Base-by-base conservation (phyloP, 768 basidiomycete species). In the Punctularia strigosozonata region DNA sequence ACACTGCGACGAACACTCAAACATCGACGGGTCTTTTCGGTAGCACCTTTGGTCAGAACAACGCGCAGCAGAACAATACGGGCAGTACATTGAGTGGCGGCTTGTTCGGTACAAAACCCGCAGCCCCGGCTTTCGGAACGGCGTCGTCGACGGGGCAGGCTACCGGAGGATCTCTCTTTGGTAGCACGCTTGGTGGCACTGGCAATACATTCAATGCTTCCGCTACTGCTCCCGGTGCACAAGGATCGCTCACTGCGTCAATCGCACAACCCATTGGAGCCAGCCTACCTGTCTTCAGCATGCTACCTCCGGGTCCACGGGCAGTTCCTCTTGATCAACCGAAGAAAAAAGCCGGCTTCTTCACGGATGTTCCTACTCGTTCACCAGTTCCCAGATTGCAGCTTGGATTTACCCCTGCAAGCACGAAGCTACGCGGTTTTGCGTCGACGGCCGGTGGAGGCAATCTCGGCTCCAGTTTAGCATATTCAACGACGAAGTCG, bases 251-350 rank as follows among this genome's bases (percentile, higher is more conserved):
- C 38, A 83, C 80, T 6, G 85, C 89, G 2, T 91, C 91, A 15
- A 87, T 97, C 51, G 80, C 84, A 20, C 84, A 92, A 55, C 86
- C 86, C 6, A 79, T 89, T 45, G 73, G 71, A 23, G 65, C 73
- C 36, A 79, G 80, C 44, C 55, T 85, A 37, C 79, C 78, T 4
- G 78, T 83, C 37, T 87, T 80, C 54, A 75, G 71, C 38, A 67
- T 86, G 69, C 73, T 87, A 23, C 79, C 80, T 17, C 73, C 80
- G 10, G 75, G 78, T 26, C 82, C 75, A 20, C 83, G 70, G 36
- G 69, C 72, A 20, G 62, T 73, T 46, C 66, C 69, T 41, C 65
- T 75, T 13, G 82, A 82, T 15, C 67, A 67, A 41, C 64, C 62
- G 15, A 63, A 71, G 22, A 86, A 86, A 63, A 87, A 83, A 51